Base-by-base conservation (phyloP, 371 early-diverging fungal genomes). In the Mortierella sp. region DNA sequence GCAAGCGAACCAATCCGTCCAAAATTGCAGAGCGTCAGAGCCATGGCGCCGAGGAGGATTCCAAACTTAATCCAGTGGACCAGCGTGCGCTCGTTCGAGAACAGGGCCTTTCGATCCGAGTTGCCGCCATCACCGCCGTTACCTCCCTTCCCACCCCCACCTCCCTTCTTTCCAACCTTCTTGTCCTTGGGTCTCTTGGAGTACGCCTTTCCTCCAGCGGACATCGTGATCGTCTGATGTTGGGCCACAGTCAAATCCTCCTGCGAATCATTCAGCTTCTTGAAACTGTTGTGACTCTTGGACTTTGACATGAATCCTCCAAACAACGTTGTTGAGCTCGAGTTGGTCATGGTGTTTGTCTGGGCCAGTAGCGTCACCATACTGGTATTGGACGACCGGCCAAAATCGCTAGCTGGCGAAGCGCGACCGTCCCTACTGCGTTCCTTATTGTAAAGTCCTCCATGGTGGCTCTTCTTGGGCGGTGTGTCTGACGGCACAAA, bases 31-130 rank as follows among this genome's bases (percentile, higher is more conserved):
- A 86, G 68, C 27, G 82, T 82, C 70, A 80, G n/a, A 4, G 80
- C 82, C 46, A 72, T 68, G 4, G 80, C 49, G 2, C 80, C 87
- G 73, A 86, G 54, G 24, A 86, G 72, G 63, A 82, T 79, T 8
- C 87, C 82, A 49, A 80, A 78, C 58, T 77, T 79, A 71, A 86
- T 86, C 87, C 82, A 82, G 10, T 82, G 77, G 18, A 82, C 44
- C 18, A 82, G 82, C 16, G 76, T 77, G 12, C 80, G 80, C 49
- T 86, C 82, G 70, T 86, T 86, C 44, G 80, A 82, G 48, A 86
- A 86, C 11, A 79, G 58, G 5, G 86, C 79, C 24, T 68, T 74
- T 10, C 79, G 75, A 21, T 46, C 77, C 35, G 75, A 72, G 29
- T 81, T 77, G 0, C 86, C 86, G 21, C 71, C 49, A 16, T 63